phyloP scores from a whole-genome alignment of 768 basidiomycete species.

The Suillus bovinus region DNA sequence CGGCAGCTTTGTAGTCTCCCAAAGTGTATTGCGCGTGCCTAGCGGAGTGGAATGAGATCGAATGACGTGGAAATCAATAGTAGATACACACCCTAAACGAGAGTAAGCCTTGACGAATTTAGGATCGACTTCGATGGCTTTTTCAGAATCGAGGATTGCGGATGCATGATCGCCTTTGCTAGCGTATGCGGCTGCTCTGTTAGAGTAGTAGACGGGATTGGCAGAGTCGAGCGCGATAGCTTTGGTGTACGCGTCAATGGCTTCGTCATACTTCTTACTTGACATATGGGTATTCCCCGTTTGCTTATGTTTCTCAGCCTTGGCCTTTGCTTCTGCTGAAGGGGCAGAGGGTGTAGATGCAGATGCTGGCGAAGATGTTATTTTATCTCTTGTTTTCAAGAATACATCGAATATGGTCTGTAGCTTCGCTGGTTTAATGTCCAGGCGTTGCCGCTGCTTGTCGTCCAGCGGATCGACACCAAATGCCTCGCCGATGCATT shows the following conservation, averaged over 20 bases:
- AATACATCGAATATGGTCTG: conserved; percentile 88
- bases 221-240: conserved; percentile 78
- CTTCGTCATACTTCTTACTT: conserved; percentile 76
- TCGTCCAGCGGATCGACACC: conserved; percentile 75
- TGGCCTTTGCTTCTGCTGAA: conserved; percentile 65
- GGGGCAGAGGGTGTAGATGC: conserved; percentile 41
- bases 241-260: conserved; percentile 80
- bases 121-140: conserved; percentile 80
- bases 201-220: conserved; percentile 94
- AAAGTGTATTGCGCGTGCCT: conserved; percentile 93
- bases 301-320: conserved; percentile 75
- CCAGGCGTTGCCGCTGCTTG: conserved; percentile 62
- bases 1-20: conserved; percentile 74
- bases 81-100: conserved; percentile 77
- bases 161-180: conserved; percentile 80
- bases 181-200: conserved; percentile 92
- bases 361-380: conserved; percentile 38
- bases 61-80: conserved; percentile 6
- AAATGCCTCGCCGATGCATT: conserved; percentile 97
- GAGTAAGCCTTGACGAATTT: conserved; percentile 91
- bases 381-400: conserved; percentile 78
- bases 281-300: conserved; percentile 84
- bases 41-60: conserved; percentile 21
- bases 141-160: conserved; percentile 86
- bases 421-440: conserved; percentile 77